Evolutionary conservation across 495 filamentous ascomycete species (phyloP), one percentile per base, ranked within the genome.

Genomic region (Clavariopsis aquatica): DNA sequence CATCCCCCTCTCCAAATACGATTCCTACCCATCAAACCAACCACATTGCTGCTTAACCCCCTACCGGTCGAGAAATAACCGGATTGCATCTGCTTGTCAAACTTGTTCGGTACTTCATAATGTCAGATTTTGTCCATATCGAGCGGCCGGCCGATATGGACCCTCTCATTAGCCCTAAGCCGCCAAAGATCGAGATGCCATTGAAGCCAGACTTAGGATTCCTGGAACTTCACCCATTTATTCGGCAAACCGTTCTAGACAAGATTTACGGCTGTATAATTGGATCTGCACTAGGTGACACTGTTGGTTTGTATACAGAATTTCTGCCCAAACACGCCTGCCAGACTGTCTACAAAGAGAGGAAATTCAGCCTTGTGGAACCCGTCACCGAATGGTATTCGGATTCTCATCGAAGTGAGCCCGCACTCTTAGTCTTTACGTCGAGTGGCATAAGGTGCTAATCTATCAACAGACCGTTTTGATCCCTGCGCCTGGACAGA

Each of bases 221-320:
- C 64, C 60, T 75, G 15, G 47, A 57, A 8, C 47, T 64, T 2
- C 73, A 74, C 51, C 72, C 73, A 1, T 75, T 75, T 51, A 61
- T 74, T 17, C 47, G 66, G 15, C 41, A 49, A 12, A 69, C 63
- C 4, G 60, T 65, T 19, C 8, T 60, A 34, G 75, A 78, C 65
- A 77, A 77, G 70, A 62, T 77, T 27, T 52, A 71, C 46, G 80
- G 79, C 31, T 60, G 59, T 38, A 66, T 82, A 47, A 23, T 82
- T 66, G 80, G 76, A 47, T 78, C 77, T 20, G 79, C 80, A 43
- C 70, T 82, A 2, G 80, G 80, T 43, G 80, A 82, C 60, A 72
- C 79, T 12, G 76, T 82, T 66, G 80, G 79, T 24, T 70, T 82
- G 36, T 81, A 82, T 72, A 82, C 80, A 47, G 79, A 79, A 60